A percentile compares a stretch with the other conserved stretches of the same genome.
These are phyloP conservation scores for Fragilariopsis cylindrus DNA, from an alignment of 108 stramenopile genomes.

Conservation along the genomic window DNA sequence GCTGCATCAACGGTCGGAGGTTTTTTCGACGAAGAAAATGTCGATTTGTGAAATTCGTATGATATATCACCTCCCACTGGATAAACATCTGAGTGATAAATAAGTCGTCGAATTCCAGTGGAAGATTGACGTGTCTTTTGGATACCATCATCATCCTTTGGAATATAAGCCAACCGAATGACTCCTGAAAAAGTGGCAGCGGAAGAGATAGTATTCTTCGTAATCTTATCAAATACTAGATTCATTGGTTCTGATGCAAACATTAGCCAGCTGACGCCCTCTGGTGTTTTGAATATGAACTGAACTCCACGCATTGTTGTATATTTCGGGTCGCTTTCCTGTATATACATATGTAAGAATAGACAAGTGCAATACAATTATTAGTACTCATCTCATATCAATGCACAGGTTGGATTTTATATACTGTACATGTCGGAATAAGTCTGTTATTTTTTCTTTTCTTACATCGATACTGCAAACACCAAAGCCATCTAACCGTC, in stretches of 20 bases:
- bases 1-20: neutral
- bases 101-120: constrained; percentile 70
- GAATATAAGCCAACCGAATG: constrained; percentile 75
- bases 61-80: constrained; percentile 61
- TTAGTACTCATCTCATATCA: neutral
- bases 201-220: constrained; percentile 44
- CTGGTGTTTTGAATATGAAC: constrained; percentile 68
- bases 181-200: constrained; percentile 54
- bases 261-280: constrained; percentile 71
- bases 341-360: neutral
- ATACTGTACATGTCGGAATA: neutral
- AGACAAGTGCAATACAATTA: neutral
- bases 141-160: constrained; percentile 28
- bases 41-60: constrained; percentile 61
- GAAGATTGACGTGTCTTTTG: constrained; percentile 41
- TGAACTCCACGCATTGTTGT: constrained; percentile 68
- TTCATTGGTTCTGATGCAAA: constrained; percentile 79
- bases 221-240: constrained; percentile 48
- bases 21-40: constrained; percentile 1
- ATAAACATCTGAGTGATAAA: constrained; percentile 79
- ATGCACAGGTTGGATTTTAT: neutral
- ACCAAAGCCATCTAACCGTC: constrained; percentile 27
- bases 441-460: neutral
- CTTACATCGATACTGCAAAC: constrained; percentile 42
- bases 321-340: constrained; percentile 6